Evolutionary conservation across 805 yeast genomes (phyloP).

Genomic region (Cephaloascus fragrans): DNA sequence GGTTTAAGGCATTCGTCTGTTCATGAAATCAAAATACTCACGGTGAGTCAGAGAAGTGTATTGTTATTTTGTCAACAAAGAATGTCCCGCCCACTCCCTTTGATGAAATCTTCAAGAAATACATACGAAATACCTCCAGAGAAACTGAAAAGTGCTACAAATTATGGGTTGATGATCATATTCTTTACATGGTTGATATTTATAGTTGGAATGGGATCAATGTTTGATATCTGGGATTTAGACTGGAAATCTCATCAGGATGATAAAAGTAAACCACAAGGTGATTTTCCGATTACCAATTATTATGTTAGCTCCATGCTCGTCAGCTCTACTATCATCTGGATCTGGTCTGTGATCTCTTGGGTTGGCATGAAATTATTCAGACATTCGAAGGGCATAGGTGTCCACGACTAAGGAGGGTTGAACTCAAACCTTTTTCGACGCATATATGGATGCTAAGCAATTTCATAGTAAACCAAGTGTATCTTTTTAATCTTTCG

Average conservation of each 20-base stretch:
- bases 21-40: too few species aligned
- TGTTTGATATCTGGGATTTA: constrained; percentile 16
- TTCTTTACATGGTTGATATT: constrained; percentile 13
- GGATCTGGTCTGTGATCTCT: constrained; percentile 66
- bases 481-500: too few species aligned
- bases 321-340: constrained; percentile 24
- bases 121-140: not conserved
- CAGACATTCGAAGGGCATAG: constrained; percentile 66
- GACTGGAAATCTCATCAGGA: constrained; percentile 4
- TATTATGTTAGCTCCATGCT: constrained; percentile 24
- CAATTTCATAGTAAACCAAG: too few species aligned
- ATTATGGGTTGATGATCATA: constrained; percentile 16
- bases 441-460: too few species aligned
- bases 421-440: too few species aligned
- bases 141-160: not conserved
- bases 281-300: constrained; percentile 25
- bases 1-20: too few species aligned
- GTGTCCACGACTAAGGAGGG: constrained; percentile 5
- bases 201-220: constrained; percentile 14
- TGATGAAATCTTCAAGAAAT: not conserved
- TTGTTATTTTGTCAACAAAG: too few species aligned
- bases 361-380: constrained; percentile 80
- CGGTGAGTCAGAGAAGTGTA: too few species aligned
- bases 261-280: constrained; percentile 3
- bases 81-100: not conserved